phyloP scores from a whole-genome alignment of 2,329 filamentous ascomycete species.

The Botryotinia narcissicola region DNA sequence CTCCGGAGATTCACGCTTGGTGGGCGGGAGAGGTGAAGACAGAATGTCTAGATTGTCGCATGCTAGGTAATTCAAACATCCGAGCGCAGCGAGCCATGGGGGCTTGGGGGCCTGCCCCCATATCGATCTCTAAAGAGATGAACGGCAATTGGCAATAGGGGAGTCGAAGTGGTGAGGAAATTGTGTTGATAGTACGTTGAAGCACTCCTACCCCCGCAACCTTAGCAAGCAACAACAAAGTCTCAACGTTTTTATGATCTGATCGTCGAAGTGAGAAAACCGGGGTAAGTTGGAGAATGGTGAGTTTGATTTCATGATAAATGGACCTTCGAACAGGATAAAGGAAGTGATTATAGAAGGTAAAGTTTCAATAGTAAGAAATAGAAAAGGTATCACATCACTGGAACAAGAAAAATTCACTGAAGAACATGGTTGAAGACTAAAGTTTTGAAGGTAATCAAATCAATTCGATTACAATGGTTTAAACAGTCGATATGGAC shows the following conservation, averaged over 20 bases:
- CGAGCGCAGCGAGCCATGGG: not conserved
- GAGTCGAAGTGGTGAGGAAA: not conserved
- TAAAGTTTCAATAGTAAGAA: not conserved
- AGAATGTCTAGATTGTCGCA: not conserved
- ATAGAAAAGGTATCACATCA: not conserved
- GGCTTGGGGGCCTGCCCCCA: not conserved
- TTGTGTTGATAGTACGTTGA: not conserved
- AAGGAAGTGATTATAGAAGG: not conserved
- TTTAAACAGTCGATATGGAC: conserved; percentile 9
- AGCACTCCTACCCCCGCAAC: not conserved
- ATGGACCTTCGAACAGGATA: not conserved
- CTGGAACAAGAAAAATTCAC: not conserved
- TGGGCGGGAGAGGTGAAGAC: not conserved
- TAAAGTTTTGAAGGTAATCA: not conserved
- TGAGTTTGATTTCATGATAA: not conserved
- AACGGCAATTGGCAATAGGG: not conserved
- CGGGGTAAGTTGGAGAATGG: not conserved
- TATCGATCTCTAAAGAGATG: not conserved
- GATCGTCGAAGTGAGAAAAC: not conserved
- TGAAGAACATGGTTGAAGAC: not conserved
- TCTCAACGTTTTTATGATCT: not conserved
- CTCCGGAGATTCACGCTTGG: too few relatives aligned
- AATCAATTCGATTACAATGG: conserved; percentile 1
- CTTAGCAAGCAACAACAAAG: not conserved
- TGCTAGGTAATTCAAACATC: too few relatives aligned